Conservation (phyloP, 2,329 filamentous ascomycete species). For the Aspergillus aculeatinus region DNA sequence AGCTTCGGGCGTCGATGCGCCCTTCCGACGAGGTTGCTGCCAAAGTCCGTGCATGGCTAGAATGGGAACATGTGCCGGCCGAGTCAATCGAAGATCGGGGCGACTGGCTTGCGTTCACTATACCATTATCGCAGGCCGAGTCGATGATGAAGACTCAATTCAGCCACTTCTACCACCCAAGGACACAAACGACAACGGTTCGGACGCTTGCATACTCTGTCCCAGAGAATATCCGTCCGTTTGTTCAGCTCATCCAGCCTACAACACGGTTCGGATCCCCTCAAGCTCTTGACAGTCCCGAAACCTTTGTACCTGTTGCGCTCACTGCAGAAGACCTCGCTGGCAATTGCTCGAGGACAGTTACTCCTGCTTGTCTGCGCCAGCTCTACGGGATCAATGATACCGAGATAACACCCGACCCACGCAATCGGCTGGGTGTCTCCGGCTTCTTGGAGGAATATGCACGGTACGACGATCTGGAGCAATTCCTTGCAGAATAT, state of each 20-base stretch:
- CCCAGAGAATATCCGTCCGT: constrained; percentile 53
- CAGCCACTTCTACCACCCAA: constrained; percentile 53
- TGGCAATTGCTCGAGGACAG: constrained; percentile 38
- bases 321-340: constrained; percentile 22
- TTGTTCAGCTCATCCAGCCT: constrained; percentile 64
- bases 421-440: constrained; percentile 45
- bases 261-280: constrained; percentile 62
- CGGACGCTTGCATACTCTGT: constrained; percentile 62
- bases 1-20: constrained; percentile 56
- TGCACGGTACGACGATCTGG: constrained; percentile 55
- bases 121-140: constrained; percentile 48
- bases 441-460: constrained; percentile 53
- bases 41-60: constrained; percentile 58
- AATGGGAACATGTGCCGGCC: constrained; percentile 48
- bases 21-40: constrained; percentile 51
- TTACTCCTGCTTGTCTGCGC: constrained; percentile 52
- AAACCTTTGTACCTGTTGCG: constrained; percentile 22
- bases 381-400: constrained; percentile 49
- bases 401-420: constrained; percentile 29
- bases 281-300: constrained; percentile 41
- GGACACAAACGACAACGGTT: constrained; percentile 47
- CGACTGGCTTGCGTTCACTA: constrained; percentile 61
- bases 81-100: constrained; percentile 51
- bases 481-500: constrained; percentile 56
- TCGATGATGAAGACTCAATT: constrained; percentile 59